A percentile compares a stretch with the other conserved stretches of the same genome.
Evolutionary conservation across 345 rosid species (phyloP).

Genomic region (Cardamine occulta): DNA sequence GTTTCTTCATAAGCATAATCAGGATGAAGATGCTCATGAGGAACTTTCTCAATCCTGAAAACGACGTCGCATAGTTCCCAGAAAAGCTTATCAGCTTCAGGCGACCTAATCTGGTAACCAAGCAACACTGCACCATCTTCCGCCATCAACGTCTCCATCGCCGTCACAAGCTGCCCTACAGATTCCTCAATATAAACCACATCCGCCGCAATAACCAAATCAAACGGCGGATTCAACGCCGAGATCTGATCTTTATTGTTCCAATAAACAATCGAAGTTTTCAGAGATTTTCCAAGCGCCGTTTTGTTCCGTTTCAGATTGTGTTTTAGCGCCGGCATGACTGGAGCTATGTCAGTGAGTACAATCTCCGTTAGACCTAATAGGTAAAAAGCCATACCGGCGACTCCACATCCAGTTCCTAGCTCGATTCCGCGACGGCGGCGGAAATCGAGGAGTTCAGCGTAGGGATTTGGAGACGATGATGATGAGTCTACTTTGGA

Average conservation of each 20-base stretch:
- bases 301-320: constrained; percentile 90
- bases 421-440: constrained; percentile 75
- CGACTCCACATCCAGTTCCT: constrained; percentile 88
- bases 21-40: constrained; percentile 80
- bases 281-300: constrained; percentile 61
- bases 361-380: constrained; percentile 76
- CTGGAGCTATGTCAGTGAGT: constrained; percentile 85
- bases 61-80: constrained; percentile 76
- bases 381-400: constrained; percentile 83
- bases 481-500: constrained; percentile 43
- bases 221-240: constrained; percentile 75
- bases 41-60: constrained; percentile 75
- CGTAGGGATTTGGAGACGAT: constrained; percentile 57
- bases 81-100: constrained; percentile 78
- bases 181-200: constrained; percentile 87
- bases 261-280: constrained; percentile 69
- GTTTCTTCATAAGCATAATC: constrained; percentile 82
- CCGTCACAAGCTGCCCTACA: constrained; percentile 60
- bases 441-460: constrained; percentile 66
- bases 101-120: constrained; percentile 87
- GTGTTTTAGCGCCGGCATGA: constrained; percentile 91
- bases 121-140: constrained; percentile 74
- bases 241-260: constrained; percentile 64
- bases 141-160: constrained; percentile 69
- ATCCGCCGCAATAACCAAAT: constrained; percentile 81